A percentile compares a stretch with the other conserved stretches of the same genome.
These are phyloP conservation scores for Pythium grandisporangium DNA, from an alignment of 352 stramenopile species.

Conservation along the genomic window DNA sequence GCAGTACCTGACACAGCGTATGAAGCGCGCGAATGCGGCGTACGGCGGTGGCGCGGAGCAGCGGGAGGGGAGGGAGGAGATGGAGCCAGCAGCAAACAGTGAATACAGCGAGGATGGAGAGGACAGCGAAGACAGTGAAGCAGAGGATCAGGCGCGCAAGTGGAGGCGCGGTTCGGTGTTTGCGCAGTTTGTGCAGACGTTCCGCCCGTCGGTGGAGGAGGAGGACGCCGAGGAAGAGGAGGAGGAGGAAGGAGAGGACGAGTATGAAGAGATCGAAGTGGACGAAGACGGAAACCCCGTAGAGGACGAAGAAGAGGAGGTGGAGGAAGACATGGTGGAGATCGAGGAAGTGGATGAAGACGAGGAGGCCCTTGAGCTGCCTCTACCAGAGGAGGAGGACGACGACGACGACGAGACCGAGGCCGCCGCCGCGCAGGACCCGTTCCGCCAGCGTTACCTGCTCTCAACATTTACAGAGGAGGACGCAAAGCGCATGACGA, in stretches of 20 bases:
- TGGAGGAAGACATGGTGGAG: constrained; percentile 16
- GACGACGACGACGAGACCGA: constrained; percentile 19
- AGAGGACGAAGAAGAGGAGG: constrained; percentile 24
- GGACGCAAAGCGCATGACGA: constrained; percentile 33
- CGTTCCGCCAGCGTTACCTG: constrained; percentile 53
- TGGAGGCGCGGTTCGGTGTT: constrained; percentile 38
- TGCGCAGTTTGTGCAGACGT: constrained; percentile 63
- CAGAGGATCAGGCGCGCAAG: constrained; percentile 8
- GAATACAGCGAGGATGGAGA: constrained; percentile 4
- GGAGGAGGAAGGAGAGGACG: constrained; percentile 19
- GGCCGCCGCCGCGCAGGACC: constrained; percentile 26
- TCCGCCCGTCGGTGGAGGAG: constrained; percentile 19
- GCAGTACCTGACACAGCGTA: constrained; percentile 21
- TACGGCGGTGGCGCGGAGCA: constrained; percentile 18
- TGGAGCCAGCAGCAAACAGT: constrained; percentile 1
- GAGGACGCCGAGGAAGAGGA: constrained; percentile 24
- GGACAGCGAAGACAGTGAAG: constrained; percentile 11
- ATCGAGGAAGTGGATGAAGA: constrained; percentile 7
- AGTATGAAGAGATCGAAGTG: constrained; percentile 34
- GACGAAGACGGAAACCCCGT: constrained; percentile 29
- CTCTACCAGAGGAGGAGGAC: constrained; percentile 1
- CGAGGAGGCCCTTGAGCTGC: constrained; percentile 8
- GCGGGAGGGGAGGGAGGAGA: constrained; percentile 2
- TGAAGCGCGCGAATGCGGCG: constrained; percentile 25
- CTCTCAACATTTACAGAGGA: constrained; percentile 33